These are phyloP conservation scores for Sclerotinia glacialis DNA, from an alignment of 2,329 filamentous ascomycete genomes.

Conservation along the genomic window DNA sequence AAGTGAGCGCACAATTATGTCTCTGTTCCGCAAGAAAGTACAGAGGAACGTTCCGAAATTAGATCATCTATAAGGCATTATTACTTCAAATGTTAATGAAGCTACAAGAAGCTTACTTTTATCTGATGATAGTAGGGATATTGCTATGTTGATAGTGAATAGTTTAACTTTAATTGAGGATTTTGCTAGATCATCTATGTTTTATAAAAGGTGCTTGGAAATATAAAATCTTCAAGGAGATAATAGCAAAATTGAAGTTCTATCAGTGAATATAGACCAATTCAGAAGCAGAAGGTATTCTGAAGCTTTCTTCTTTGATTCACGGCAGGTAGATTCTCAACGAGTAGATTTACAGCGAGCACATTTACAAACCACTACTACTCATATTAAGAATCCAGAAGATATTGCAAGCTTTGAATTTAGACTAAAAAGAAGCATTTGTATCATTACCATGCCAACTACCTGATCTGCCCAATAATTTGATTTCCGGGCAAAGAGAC, in stretches of 20 bases:
- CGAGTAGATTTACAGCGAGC: fast-evolving
- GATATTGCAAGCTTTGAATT: neutral
- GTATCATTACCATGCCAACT: neutral
- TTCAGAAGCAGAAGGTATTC: neutral
- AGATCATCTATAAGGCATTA: neutral
- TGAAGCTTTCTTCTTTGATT: fast-evolving
- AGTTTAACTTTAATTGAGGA: neutral
- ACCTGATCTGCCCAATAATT: neutral
- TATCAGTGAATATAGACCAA: neutral
- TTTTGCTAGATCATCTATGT: neutral
- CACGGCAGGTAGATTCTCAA: neutral
- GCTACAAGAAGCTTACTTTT: neutral
- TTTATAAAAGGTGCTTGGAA: neutral
- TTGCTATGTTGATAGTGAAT: neutral
- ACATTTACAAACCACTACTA: neutral
- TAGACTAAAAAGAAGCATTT: neutral
- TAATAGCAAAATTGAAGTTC: neutral
- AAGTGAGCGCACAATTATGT: neutral
- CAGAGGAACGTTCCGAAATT: neutral
- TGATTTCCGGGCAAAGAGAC: neutral
- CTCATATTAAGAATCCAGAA: too few species aligned
- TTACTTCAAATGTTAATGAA: neutral
- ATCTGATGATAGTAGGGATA: neutral
- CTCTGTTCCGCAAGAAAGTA: neutral
- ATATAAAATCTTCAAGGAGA: neutral